phyloP scores from a whole-genome alignment of 257 asterid species.

The Solanum chaucha region DNA sequence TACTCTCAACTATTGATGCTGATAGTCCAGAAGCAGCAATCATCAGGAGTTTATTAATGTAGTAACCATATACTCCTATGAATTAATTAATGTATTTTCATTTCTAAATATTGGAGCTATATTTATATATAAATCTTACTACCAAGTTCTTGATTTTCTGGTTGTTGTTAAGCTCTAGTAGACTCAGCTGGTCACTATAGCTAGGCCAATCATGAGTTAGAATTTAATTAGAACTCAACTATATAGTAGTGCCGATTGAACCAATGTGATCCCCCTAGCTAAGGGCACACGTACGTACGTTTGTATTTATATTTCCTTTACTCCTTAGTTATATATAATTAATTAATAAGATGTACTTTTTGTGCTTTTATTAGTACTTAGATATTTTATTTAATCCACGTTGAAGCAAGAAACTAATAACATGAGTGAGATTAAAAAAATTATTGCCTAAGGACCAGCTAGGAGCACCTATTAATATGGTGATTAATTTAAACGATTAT shows the following conservation, averaged over 20 bases:
- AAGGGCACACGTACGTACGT: not conserved
- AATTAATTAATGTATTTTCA: not conserved
- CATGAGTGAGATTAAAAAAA: not conserved
- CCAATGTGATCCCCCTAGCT: not conserved
- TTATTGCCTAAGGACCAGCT: not conserved
- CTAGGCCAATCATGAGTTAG: not conserved
- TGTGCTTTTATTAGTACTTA: not conserved
- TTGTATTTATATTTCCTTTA: not conserved
- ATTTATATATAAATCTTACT: not conserved
- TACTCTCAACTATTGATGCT: slow-evolving; percentile 66
- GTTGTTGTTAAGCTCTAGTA: not conserved
- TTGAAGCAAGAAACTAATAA: not conserved
- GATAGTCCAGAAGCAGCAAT: slow-evolving; percentile 93
- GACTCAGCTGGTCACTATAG: not conserved
- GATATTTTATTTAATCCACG: not conserved
- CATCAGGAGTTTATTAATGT: slow-evolving; percentile 60
- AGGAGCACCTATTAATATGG: not conserved
- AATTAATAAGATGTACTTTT: not conserved
- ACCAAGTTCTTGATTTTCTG: not conserved
- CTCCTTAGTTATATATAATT: not conserved
- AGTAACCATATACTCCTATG: not conserved
- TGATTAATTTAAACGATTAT: not conserved
- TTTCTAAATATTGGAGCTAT: not conserved
- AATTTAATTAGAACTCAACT: not conserved
- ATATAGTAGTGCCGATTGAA: not conserved